Evolutionary conservation across 805 yeast species (phyloP).

Genomic region (Groenewaldozyma tartarivorans): DNA sequence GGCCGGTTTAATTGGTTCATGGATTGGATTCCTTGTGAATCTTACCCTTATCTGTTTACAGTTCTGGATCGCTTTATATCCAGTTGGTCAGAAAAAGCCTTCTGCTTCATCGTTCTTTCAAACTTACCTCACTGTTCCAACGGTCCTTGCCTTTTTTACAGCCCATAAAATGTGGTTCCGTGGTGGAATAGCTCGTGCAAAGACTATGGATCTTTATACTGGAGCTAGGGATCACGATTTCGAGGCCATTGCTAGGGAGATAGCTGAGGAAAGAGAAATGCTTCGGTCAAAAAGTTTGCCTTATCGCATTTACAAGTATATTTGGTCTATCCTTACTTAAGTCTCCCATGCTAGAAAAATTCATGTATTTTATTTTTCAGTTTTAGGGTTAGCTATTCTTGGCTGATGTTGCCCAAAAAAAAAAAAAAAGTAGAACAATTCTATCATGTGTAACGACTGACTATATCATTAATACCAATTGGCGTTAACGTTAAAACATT

Average conservation of each 20-base stretch:
- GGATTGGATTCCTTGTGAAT: slow-evolving; percentile 48
- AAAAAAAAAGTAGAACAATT: too few species aligned
- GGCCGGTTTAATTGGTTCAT: slow-evolving; percentile 54
- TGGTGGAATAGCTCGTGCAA: slow-evolving; percentile 34
- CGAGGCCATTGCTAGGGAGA: slow-evolving; percentile 46
- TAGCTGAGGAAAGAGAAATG: slow-evolving; percentile 46
- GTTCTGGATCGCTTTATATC: slow-evolving; percentile 68
- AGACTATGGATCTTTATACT: slow-evolving; percentile 49
- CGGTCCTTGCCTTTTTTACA: slow-evolving; percentile 35
- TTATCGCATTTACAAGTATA: slow-evolving; percentile 41
- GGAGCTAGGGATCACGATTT: slow-evolving; percentile 54
- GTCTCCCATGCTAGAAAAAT: too few species aligned
- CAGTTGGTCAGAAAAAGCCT: slow-evolving; percentile 38
- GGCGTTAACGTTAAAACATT: too few species aligned
- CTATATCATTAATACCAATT: too few species aligned
- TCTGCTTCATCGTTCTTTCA: slow-evolving; percentile 39
- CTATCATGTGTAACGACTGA: too few species aligned
- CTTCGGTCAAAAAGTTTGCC: slow-evolving; percentile 37
- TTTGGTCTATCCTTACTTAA: too few species aligned
- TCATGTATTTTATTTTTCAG: too few species aligned
- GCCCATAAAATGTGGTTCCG: slow-evolving; percentile 42
- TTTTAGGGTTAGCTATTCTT: too few species aligned
- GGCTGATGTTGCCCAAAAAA: too few species aligned
- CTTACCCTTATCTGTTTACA: slow-evolving; percentile 52
- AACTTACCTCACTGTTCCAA: slow-evolving; percentile 42